Conservation (phyloP, 805 yeast genomes). For the Metschnikowia baotianmanensis region DNA sequence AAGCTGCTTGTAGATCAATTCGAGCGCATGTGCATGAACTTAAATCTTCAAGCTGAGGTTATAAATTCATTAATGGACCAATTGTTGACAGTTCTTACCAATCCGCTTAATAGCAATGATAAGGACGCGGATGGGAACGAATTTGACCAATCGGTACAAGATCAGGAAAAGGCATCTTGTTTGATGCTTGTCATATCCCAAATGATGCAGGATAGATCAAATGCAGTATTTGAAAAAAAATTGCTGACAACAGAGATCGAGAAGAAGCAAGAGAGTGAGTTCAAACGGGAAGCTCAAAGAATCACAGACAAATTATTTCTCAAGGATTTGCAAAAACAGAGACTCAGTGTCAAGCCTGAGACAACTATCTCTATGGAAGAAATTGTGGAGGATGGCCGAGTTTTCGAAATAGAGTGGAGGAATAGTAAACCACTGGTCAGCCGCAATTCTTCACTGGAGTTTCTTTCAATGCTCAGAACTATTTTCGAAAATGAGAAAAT, state of each 20-base stretch:
- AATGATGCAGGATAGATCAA: slow-evolving; percentile 38
- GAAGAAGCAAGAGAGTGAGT: slow-evolving; percentile 18
- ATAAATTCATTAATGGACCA: slow-evolving; percentile 53
- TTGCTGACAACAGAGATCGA: slow-evolving; percentile 9
- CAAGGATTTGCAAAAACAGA: slow-evolving; percentile 20
- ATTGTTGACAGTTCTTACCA: slow-evolving; percentile 41
- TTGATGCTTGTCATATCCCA: slow-evolving; percentile 54
- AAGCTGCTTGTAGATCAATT: slow-evolving; percentile 24
- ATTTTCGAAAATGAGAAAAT: slow-evolving; percentile 43
- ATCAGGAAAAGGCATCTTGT: slow-evolving; percentile 68
- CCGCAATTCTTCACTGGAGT: slow-evolving; percentile 18
- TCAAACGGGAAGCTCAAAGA: slow-evolving; percentile 23
- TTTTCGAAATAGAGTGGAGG: slow-evolving; percentile 25
- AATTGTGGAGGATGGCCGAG: slow-evolving; percentile 17
- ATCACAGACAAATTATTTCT: slow-evolving; percentile 28
- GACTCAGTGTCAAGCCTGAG: slow-evolving; percentile 28
- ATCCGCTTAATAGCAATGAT: slow-evolving; percentile 46
- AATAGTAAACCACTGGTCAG: slow-evolving; percentile 19
- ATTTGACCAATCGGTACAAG: slow-evolving; percentile 68
- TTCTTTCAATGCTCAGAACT: slow-evolving; percentile 22
- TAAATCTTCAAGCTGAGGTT: slow-evolving; percentile 51
- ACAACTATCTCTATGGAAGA: slow-evolving; percentile 36
- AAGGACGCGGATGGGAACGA: slow-evolving; percentile 67
- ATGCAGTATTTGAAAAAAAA: slow-evolving; percentile 11
- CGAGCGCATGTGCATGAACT: slow-evolving; percentile 23